Conservation (phyloP, 306 rosid genomes). For the Vigna mungo region DNA sequence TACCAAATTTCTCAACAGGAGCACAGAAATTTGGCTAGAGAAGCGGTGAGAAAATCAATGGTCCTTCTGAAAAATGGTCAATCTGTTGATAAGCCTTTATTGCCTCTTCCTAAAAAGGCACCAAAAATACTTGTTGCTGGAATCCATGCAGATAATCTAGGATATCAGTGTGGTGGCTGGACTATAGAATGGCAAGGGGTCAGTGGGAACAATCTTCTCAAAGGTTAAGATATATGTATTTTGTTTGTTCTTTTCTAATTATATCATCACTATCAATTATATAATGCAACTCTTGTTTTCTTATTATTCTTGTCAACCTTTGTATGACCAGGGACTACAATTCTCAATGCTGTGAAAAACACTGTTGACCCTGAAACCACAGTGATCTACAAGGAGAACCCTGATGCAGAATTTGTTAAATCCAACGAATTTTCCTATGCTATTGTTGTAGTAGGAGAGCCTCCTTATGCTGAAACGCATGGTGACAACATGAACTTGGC, state of each 20-base stretch:
- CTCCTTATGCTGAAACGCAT: slow-evolving; percentile 56
- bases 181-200: slow-evolving; percentile 65
- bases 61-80: slow-evolving; percentile 57
- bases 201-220: slow-evolving; percentile 53
- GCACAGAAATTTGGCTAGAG: slow-evolving; percentile 55
- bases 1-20: slow-evolving; percentile 47
- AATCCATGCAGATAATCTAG: slow-evolving; percentile 67
- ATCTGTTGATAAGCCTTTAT: slow-evolving; percentile 41
- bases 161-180: slow-evolving; percentile 72
- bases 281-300: background rate
- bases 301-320: slow-evolving; percentile 30
- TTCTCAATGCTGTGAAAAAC: slow-evolving; percentile 50
- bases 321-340: slow-evolving; percentile 57
- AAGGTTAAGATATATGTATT: slow-evolving; percentile 26
- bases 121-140: slow-evolving; percentile 63
- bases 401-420: slow-evolving; percentile 47
- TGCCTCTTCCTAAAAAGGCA: slow-evolving; percentile 56
- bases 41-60: slow-evolving; percentile 59
- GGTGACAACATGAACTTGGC: slow-evolving; percentile 59
- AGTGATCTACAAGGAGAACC: slow-evolving; percentile 59
- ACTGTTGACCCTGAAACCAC: slow-evolving; percentile 49
- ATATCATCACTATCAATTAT: background rate
- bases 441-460: slow-evolving; percentile 60
- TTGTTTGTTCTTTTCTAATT: background rate
- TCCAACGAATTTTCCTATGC: slow-evolving; percentile 56